Base-by-base conservation (phyloP, 1,284 basidiomycete genomes). In the Microbotryum violaceum region DNA sequence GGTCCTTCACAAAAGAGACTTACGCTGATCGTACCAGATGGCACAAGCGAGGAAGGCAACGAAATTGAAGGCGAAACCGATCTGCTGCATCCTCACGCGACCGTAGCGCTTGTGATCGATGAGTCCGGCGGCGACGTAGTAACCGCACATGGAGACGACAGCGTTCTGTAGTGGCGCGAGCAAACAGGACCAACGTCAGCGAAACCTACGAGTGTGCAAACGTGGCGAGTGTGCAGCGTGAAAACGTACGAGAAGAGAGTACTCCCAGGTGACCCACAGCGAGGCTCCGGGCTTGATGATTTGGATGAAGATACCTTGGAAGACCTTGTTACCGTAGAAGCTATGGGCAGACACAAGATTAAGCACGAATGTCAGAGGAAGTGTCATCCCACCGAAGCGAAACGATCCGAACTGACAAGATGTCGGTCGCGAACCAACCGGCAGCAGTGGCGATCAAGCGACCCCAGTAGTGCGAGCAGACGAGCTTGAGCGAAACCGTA, bases 21-120 rank as follows among this genome's bases (percentile, higher is more conserved):
- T 42, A 42, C 37, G 37, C 37, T 53, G 10, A 53, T 53, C 25
- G 31, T 27, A 53, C 51, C 51, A 53, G 71, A 66, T 71, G 46
- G 74, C 72, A 58, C 65, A 65, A 64, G 75, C 72, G 56, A 76
- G 72, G 73, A 79, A 78, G 51, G 78, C 72, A 58, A 80, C 73
- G 65, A 77, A 79, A 63, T 78, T 76, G 62, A 75, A 72, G 54
- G 78, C 70, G 74, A 81, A 80, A 4, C 79, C 80, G 66, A 80
- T 71, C 44, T 74, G 75, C 71, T 81, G 80, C 79, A 81, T 80
- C 52, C 75, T 70, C 61, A 73, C 72, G 48, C 73, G 69, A 10
- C 74, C 74, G 60, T 75, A 76, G 60, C 77, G 73, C 75, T 81
- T 82, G 77, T 81, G 77, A 73, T 82, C 81, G 70, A 82, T 79